Base-by-base conservation (phyloP, 2,329 filamentous ascomycete species). In the Shiraia sp. region DNA sequence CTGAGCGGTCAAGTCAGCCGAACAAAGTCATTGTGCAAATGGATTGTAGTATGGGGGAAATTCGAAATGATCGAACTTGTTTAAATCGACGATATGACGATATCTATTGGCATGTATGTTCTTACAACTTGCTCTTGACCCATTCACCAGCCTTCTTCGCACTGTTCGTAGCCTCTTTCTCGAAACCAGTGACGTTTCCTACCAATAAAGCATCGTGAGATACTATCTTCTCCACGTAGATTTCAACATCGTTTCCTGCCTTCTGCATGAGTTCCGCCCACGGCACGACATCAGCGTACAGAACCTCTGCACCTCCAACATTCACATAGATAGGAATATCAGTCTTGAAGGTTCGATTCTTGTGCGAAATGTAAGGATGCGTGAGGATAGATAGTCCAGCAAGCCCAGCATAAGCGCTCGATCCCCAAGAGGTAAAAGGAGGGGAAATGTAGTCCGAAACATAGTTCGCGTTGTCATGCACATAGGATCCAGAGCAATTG, bases 121-220 rank as follows among this genome's bases (percentile, higher is more conserved):
- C n/a, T 19, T 38, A 40, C 39, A 38, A 50, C 35, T 53, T 49
- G 12, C 24, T 40, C 10, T 25, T 49, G 36, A 65, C 10, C 66
- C 66, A 75, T 40, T 68, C 63, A 2, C 69, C 71, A 5, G 69
- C 72, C 45, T 63, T 60, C 62, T 66, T 63, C 9, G 63, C 66
- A 36, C 51, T 59, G 25, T 49, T 44, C n/a, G 16, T 41, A 16
- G 63, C 69, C 53, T 71, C 67, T 30, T 70, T 60, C 34, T 70
- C 54, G 45, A 76, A 79, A 0, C 75, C 76, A 2, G 75, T 15
- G 2, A 66, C 12, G 13, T 62, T 45, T 1, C 72, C 75, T 1
- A 73, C 2, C 1, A 74, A 35, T 13, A 77, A 43, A 6, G 77
- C 71, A 57, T 79, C 78, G 52, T 80, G 77, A 14, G 70, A 69